Base-by-base conservation (phyloP, 164 flowering plant genomes). In the Nymphaea colorata region DNA sequence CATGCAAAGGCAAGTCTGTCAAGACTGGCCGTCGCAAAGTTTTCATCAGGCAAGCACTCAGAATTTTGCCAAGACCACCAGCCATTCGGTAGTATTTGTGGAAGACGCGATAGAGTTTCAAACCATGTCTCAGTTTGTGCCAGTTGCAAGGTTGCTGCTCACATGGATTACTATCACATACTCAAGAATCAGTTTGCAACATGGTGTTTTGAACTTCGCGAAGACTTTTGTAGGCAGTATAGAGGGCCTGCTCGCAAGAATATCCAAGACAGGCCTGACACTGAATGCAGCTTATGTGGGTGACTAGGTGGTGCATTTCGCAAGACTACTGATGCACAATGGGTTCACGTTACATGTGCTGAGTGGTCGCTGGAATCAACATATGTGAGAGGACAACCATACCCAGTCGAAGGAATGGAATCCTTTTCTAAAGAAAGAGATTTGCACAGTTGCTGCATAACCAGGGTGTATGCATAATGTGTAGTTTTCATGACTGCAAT, bases 281-380 rank as follows among this genome's bases (percentile, higher is more conserved):
- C 81, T 42, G 86, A 90, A 72, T 93, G 99, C 81, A 81, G 82
- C 70, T 77, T 90, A 73, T 94, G 99, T 81, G 91, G 92, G 71
- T 88, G 89, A 41, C 76, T 80, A 70, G 78, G 80, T 69, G 97
- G 99, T 73, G 99, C 97, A 66, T 90, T 94, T 77, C 87, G 98
- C 69, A 90, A 86, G 82, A 77, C 96, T 59, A 75, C 76, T 51
- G 85, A 81, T 82, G 91, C 88, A 47, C 89, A 83, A 67, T 94
- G 99, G 99, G 81, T 94, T 62, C 99, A 94, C 80, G 93, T 96
- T 69, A 87, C 87, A 71, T 94, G 99, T 81, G 97, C 99, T 47
- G 98, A 94, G 98, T 94, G 98, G 98, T 80, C 83, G 61, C 75
- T 94, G 74, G 97, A 86, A 73, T 80, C 88, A 44, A 80, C 86